Base-by-base conservation (phyloP, 768 basidiomycete species). In the Suillus subalutaceus region DNA sequence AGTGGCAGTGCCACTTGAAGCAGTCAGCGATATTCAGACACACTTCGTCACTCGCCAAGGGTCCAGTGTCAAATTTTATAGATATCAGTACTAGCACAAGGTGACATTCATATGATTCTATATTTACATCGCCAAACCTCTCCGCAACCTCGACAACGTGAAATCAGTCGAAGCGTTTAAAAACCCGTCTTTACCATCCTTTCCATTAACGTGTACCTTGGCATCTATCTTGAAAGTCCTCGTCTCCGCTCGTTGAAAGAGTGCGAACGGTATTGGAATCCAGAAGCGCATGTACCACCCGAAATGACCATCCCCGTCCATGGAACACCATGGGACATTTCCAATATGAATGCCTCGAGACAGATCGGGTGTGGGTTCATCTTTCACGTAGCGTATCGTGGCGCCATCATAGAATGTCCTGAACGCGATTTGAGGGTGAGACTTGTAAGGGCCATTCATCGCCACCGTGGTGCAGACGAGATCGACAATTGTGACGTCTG, bases 161-260 rank as follows among this genome's bases (percentile, higher is more conserved):
- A 85, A 81, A 66, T 73, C 74, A 52, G 74, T 66, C 20, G 70
- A 69, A 8, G 68, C 65, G 26, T 69, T 72, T 38, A 81, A 56
- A 2, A 30, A 4, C 4, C 8, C 16, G 4, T 18, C 52, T 53
- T 32, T 66, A 13, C 74, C 30, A 10, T 52, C 50, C 0, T 26
- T 15, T 20, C 32, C 79, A 60, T 73, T 72, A 48, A 85, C 71
- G 73, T 78, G 78, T 10, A 83, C 74, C n/a, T 71, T 71, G 16
- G 79, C 78, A 4, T 73, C 70, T 23, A 86, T 64, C 43, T 71
- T 72, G 69, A 86, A 86, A 53, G 74, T 70, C 20, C 82, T 75
- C 55, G 82, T 82, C 67, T 85, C 85, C 62, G 77, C 75, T 73
- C 81, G 82, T 32, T 77, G 73, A 66, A 87, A 86, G 30, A 86